These are phyloP conservation scores for Chlamydomonas incerta DNA, from an alignment of 139 green algal genomes.

Conservation along the genomic window DNA sequence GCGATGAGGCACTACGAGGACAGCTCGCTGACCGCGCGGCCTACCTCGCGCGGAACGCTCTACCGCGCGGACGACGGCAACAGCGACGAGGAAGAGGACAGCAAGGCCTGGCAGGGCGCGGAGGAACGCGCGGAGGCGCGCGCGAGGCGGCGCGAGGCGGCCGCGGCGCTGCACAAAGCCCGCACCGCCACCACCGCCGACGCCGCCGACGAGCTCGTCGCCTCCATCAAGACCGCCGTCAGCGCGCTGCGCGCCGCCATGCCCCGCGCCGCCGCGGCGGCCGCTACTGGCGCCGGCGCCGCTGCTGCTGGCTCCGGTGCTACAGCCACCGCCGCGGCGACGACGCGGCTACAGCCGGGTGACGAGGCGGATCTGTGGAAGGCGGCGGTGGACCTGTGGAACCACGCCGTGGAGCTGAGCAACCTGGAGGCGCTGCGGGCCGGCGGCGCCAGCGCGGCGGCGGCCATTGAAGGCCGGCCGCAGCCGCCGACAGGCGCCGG, in stretches of 20 bases:
- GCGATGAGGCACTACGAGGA: slow-evolving; percentile 1
- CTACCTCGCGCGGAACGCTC: too few relatives aligned
- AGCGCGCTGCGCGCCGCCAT: background rate
- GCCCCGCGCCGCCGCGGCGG: background rate
- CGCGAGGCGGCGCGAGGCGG: background rate
- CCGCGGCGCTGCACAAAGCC: too few relatives aligned
- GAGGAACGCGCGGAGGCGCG: background rate
- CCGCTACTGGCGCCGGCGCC: background rate
- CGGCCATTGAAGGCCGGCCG: background rate
- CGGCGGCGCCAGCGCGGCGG: background rate
- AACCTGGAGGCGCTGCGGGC: slow-evolving; percentile 22
- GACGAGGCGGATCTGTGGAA: slow-evolving; percentile 13
- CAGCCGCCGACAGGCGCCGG: too few relatives aligned
- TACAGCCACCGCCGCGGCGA: too few relatives aligned
- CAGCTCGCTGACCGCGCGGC: background rate
- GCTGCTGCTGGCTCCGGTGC: too few relatives aligned
- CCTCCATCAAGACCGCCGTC: background rate
- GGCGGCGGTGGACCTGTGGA: background rate
- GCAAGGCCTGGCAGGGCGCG: background rate
- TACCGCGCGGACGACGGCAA: background rate
- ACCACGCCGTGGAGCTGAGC: slow-evolving; percentile 4
- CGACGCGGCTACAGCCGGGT: background rate
- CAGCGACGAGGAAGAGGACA: background rate
- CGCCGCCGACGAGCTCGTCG: background rate
- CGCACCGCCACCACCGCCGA: background rate